Conservation (phyloP, 2,329 filamentous ascomycete species). For the Verticillium dahliae region DNA sequence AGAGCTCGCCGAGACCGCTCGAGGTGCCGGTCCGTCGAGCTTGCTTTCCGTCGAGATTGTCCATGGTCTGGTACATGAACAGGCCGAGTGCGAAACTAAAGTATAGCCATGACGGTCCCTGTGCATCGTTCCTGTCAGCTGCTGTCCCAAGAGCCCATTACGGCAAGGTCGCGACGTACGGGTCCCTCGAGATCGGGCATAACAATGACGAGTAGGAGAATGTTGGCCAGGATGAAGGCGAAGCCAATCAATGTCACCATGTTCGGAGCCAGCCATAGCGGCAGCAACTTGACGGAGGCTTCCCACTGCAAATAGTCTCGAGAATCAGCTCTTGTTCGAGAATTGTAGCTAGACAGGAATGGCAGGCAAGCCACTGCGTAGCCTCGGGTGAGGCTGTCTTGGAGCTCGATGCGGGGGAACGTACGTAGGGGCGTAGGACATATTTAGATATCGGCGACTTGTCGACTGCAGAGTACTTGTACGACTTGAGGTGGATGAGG, state of each 20-base stretch:
- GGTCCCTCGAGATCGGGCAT: constrained; percentile 90
- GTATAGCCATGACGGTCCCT: constrained; percentile 89
- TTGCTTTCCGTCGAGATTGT: constrained; percentile 98
- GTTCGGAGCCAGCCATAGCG: constrained; percentile 94
- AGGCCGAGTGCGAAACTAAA: constrained; percentile 92
- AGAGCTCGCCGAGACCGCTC: constrained; percentile 89
- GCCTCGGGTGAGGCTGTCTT: constrained; percentile 1
- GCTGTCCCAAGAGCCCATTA: neutral
- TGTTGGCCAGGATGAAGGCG: constrained; percentile 84
- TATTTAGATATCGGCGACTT: constrained; percentile 91
- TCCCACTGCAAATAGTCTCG: constrained; percentile 68
- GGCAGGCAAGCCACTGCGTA: constrained; percentile 5
- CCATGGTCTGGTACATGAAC: constrained; percentile 99
- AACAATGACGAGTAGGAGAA: constrained; percentile 65
- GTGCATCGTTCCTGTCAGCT: neutral
- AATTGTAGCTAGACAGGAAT: constrained; percentile 6
- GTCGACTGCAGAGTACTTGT: constrained; percentile 97
- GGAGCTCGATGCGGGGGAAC: constrained; percentile 21
- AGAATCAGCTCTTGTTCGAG: constrained; percentile 4
- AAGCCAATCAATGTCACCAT: constrained; percentile 96
- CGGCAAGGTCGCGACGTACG: constrained; percentile 43
- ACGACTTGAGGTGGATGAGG: constrained; percentile 82
- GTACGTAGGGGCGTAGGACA: constrained; percentile 90
- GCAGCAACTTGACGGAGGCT: constrained; percentile 83
- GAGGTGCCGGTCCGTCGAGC: constrained; percentile 91